A percentile compares a stretch with the other conserved stretches of the same genome.
phyloP scores from a whole-genome alignment of 495 filamentous ascomycete species.

The Aspergillus homomorphus region DNA sequence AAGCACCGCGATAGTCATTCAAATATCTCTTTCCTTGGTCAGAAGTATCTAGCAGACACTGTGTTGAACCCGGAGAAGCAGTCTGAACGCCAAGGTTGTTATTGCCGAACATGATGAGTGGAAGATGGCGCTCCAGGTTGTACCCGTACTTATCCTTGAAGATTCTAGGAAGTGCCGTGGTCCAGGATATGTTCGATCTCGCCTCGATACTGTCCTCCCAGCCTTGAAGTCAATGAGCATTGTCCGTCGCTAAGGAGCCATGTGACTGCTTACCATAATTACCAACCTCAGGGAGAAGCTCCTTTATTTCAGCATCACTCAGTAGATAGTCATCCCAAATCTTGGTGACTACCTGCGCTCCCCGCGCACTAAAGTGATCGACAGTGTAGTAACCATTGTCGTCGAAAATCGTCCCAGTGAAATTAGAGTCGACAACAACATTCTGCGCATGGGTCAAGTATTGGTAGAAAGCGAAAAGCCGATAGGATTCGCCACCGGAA shows the following conservation, averaged over 20 bases:
- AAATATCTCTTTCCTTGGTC: slow-evolving; percentile 27
- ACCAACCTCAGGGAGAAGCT: slow-evolving; percentile 34
- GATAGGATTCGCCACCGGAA: slow-evolving; percentile 11
- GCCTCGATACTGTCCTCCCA: slow-evolving; percentile 55
- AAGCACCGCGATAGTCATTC: slow-evolving; percentile 31
- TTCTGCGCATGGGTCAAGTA: slow-evolving; percentile 28
- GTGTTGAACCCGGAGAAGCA: slow-evolving; percentile 16
- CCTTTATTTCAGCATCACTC: slow-evolving; percentile 22
- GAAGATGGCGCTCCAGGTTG: slow-evolving; percentile 21
- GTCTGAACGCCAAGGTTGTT: slow-evolving; percentile 28
- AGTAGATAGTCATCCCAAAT: slow-evolving; percentile 49
- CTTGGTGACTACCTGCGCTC: slow-evolving; percentile 39
- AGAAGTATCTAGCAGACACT: slow-evolving; percentile 24
- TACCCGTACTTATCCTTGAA: slow-evolving; percentile 37
- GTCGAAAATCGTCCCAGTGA: slow-evolving; percentile 28
- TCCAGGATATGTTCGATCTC: slow-evolving; percentile 41
- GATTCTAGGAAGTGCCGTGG: slow-evolving; percentile 38
- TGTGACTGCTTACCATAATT: slow-evolving; percentile 35
- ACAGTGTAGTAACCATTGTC: slow-evolving; percentile 47
- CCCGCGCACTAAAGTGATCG: slow-evolving; percentile 46
- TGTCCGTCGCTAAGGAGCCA: background rate
- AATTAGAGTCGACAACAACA: slow-evolving; percentile 16
- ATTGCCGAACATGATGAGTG: slow-evolving; percentile 23
- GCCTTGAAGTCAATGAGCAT: slow-evolving; percentile 20
- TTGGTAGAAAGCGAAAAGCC: slow-evolving; percentile 40